These are phyloP conservation scores for Myochromella boudieri DNA, from an alignment of 768 basidiomycete genomes.

Conservation along the genomic window DNA sequence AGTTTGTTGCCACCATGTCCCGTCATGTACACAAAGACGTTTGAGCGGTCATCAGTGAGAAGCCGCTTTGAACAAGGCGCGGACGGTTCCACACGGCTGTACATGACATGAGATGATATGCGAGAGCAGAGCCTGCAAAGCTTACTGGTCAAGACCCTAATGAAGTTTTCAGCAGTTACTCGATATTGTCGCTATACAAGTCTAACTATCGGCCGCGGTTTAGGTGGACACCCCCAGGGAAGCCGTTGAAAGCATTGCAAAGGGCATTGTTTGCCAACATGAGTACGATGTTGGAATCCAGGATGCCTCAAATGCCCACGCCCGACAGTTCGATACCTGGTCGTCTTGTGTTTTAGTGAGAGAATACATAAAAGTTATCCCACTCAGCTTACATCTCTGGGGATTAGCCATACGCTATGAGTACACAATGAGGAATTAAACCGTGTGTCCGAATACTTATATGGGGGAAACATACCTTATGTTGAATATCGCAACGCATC, in stretches of 20 bases:
- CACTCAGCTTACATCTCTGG: constrained; percentile 75
- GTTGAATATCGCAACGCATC: constrained; percentile 91
- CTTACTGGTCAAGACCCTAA: constrained; percentile 88
- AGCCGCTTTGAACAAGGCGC: constrained; percentile 92
- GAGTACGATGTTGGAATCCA: constrained; percentile 98
- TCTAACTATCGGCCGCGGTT: constrained; percentile 83
- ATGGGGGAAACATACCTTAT: constrained; percentile 63
- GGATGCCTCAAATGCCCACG: constrained; percentile 95
- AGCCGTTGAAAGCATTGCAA: constrained; percentile 90
- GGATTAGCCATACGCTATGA: constrained; percentile 96
- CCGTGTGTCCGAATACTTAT: neutral
- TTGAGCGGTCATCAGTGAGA: constrained; percentile 85
- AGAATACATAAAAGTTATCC: neutral
- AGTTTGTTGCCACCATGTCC: constrained; percentile 98
- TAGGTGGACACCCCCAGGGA: constrained; percentile 89
- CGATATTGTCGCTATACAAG: constrained; percentile 93
- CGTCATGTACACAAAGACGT: constrained; percentile 98
- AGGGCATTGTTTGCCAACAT: constrained; percentile 98
- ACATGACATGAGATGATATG: no score
- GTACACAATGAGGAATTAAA: neutral
- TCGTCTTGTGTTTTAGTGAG: constrained; percentile 3
- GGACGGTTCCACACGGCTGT: constrained; percentile 79
- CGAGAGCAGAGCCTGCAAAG: no score
- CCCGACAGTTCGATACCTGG: constrained; percentile 96
- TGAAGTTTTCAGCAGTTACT: constrained; percentile 97